Conservation (phyloP, 345 rosid species). For the Camelina hispida region DNA sequence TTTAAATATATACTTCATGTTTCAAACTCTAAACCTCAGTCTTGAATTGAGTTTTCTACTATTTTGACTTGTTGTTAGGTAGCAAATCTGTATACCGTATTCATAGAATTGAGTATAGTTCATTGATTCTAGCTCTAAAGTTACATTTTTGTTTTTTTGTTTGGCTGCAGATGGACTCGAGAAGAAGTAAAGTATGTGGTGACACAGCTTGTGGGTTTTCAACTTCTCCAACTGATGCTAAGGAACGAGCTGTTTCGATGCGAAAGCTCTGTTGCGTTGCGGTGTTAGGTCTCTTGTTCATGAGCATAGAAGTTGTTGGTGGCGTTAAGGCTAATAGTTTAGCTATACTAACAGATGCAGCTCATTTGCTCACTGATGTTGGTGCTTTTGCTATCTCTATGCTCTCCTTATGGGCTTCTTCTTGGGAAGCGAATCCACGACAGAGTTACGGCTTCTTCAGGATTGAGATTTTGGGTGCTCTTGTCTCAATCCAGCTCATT, state of each 20-base stretch:
- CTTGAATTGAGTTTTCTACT: slow-evolving; percentile 29
- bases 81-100: background rate
- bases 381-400: slow-evolving; percentile 74
- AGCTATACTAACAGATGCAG: slow-evolving; percentile 69
- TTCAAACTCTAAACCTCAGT: slow-evolving; percentile 22
- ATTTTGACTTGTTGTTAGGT: slow-evolving; percentile 31
- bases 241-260: slow-evolving; percentile 60
- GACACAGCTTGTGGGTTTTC: slow-evolving; percentile 69
- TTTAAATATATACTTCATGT: slow-evolving; percentile 13
- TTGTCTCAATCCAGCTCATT: slow-evolving; percentile 65
- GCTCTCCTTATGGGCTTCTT: slow-evolving; percentile 67
- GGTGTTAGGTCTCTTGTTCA: slow-evolving; percentile 61
- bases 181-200: slow-evolving; percentile 53
- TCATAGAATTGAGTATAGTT: background rate
- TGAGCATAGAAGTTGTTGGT: slow-evolving; percentile 65
- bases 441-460: slow-evolving; percentile 70
- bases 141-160: too few species aligned
- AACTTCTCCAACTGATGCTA: slow-evolving; percentile 55
- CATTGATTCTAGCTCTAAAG: slow-evolving; percentile 15
- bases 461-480: slow-evolving; percentile 70
- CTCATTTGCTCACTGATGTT: slow-evolving; percentile 71
- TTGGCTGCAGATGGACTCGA: slow-evolving; percentile 55
- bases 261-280: slow-evolving; percentile 57
- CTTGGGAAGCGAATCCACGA: slow-evolving; percentile 69
- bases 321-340: slow-evolving; percentile 75